These are phyloP conservation scores for Pistacia integerrima DNA, from an alignment of 345 rosid species.

Conservation along the genomic window DNA sequence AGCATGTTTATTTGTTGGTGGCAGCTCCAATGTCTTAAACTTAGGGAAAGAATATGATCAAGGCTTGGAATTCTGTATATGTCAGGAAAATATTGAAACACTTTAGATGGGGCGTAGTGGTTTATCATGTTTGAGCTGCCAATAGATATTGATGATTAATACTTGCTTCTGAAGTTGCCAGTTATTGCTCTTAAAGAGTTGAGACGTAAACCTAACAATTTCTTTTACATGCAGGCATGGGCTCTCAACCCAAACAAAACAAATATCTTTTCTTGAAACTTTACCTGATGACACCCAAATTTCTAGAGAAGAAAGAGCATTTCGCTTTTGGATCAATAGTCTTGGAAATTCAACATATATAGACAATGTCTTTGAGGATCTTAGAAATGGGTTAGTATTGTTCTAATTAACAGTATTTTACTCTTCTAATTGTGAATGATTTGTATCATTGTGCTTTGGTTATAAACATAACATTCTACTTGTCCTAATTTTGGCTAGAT, in stretches of 20 bases:
- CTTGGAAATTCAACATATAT: slow-evolving; percentile 74
- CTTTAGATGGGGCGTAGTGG: neutral
- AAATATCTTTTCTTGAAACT: slow-evolving; percentile 78
- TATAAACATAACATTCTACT: neutral
- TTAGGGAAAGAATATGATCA: neutral
- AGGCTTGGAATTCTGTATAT: neutral
- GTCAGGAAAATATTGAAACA: neutral
- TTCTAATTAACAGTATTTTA: slow-evolving; percentile 3
- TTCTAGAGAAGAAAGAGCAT: slow-evolving; percentile 93
- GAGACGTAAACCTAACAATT: slow-evolving; percentile 10
- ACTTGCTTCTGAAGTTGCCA: neutral
- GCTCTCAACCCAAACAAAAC: slow-evolving; percentile 78
- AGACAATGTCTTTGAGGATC: slow-evolving; percentile 93
- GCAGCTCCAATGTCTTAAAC: neutral
- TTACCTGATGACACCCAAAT: slow-evolving; percentile 80
- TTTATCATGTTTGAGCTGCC: neutral
- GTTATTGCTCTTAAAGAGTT: neutral
- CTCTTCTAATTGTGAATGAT: neutral
- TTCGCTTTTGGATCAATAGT: slow-evolving; percentile 98
- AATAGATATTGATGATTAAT: neutral
- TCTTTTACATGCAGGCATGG: slow-evolving; percentile 68
- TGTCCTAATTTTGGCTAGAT: neutral
- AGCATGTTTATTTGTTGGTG: neutral
- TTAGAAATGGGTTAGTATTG: slow-evolving; percentile 83
- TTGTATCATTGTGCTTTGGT: neutral